A percentile compares a stretch with the other conserved stretches of the same genome.
Evolutionary conservation across 495 filamentous ascomycete genomes (phyloP).

Genomic region (Chlorociboria aeruginascens): DNA sequence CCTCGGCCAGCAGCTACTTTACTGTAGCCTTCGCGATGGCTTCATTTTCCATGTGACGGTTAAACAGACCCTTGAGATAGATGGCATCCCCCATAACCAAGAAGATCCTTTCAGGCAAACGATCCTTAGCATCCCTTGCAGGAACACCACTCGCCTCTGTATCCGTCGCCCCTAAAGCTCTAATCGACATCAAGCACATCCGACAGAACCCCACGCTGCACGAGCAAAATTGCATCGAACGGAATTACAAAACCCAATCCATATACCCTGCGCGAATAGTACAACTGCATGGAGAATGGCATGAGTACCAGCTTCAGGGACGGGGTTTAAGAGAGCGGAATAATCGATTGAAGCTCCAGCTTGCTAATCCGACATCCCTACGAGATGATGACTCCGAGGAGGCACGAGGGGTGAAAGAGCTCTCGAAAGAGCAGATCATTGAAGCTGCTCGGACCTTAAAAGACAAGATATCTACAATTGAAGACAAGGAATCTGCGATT

Average conservation of each 20-base stretch:
- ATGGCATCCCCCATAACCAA: too few species aligned
- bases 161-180: slow-evolving; percentile 68
- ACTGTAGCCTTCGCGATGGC: too few species aligned
- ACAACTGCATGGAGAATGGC: slow-evolving; percentile 54
- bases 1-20: too few species aligned
- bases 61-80: too few species aligned
- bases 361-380: slow-evolving; percentile 29
- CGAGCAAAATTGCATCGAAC: slow-evolving; percentile 66
- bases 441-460: slow-evolving; percentile 62
- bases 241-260: slow-evolving; percentile 66
- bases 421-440: slow-evolving; percentile 36
- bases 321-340: slow-evolving; percentile 43
- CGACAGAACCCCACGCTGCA: slow-evolving; percentile 69
- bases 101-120: too few species aligned
- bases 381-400: slow-evolving; percentile 28
- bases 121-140: too few species aligned
- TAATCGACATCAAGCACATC: slow-evolving; percentile 78
- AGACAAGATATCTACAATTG: slow-evolving; percentile 44
- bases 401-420: slow-evolving; percentile 14
- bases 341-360: slow-evolving; percentile 39
- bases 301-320: slow-evolving; percentile 38
- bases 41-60: too few species aligned
- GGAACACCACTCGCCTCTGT: too few species aligned
- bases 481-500: slow-evolving; percentile 44
- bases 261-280: slow-evolving; percentile 57